These are phyloP conservation scores for Conticribra guillardii DNA, from an alignment of 108 stramenopile genomes.

Conservation along the genomic window DNA sequence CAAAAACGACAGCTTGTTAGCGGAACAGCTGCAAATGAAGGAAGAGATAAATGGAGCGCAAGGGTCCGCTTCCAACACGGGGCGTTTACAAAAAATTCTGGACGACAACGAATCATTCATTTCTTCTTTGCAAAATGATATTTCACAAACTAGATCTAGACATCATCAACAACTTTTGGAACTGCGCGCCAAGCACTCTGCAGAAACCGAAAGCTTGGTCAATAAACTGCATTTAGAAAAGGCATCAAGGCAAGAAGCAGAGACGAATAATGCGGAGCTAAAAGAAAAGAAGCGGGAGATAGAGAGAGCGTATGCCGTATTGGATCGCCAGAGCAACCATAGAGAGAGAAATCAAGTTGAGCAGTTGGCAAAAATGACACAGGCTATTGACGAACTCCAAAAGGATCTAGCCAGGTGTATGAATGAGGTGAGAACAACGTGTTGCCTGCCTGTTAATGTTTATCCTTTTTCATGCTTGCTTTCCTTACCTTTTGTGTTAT, in stretches of 20 bases:
- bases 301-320: conserved; percentile 17
- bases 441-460: too few species aligned
- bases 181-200: conserved; percentile 21
- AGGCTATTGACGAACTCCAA: neutral
- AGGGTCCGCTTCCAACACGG: conserved; percentile 27
- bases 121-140: conserved; percentile 36
- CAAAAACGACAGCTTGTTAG: conserved; percentile 32
- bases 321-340: conserved; percentile 16
- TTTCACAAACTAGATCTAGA: conserved; percentile 23
- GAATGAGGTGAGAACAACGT: too few species aligned
- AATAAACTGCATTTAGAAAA: conserved; percentile 16
- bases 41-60: conserved; percentile 31
- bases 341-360: conserved; percentile 27
- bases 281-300: conserved; percentile 26
- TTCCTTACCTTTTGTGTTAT: too few species aligned
- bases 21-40: conserved; percentile 17
- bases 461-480: too few species aligned
- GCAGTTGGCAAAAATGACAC: conserved; percentile 27
- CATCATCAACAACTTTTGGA: conserved; percentile 39
- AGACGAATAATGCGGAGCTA: conserved; percentile 27
- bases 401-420: neutral
- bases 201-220: conserved; percentile 24
- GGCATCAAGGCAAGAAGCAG: conserved; percentile 15
- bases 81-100: conserved; percentile 36
- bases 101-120: conserved; percentile 41